These are phyloP conservation scores for Imleria badia DNA, from an alignment of 768 basidiomycete species.

Conservation along the genomic window DNA sequence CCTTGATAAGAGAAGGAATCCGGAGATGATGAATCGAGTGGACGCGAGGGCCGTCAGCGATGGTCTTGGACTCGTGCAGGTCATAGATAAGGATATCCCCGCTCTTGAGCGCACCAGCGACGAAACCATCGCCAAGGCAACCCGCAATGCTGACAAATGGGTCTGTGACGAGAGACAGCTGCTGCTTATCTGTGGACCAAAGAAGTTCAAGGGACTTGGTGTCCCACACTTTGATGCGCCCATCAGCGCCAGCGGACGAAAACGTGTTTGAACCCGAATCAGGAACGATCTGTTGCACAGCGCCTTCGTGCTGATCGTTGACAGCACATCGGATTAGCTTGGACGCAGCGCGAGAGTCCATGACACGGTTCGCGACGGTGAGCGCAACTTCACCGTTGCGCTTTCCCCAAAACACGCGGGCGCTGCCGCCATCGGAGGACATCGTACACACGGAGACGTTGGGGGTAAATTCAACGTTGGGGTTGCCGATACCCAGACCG, in stretches of 20 bases:
- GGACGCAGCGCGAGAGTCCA: slow-evolving; percentile 52
- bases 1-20: slow-evolving; percentile 37
- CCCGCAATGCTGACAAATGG: slow-evolving; percentile 51
- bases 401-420: slow-evolving; percentile 73
- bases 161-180: slow-evolving; percentile 41
- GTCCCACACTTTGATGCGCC: slow-evolving; percentile 75
- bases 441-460: slow-evolving; percentile 61
- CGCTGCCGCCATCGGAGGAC: slow-evolving; percentile 62
- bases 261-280: slow-evolving; percentile 37
- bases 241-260: slow-evolving; percentile 60
- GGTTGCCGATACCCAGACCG: slow-evolving; percentile 64
- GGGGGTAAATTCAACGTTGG: slow-evolving; percentile 72
- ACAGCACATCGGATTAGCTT: slow-evolving; percentile 48
- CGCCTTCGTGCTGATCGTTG: slow-evolving; percentile 63
- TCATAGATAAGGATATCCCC: slow-evolving; percentile 61
- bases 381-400: slow-evolving; percentile 65
- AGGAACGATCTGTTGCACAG: slow-evolving; percentile 57
- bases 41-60: slow-evolving; percentile 9
- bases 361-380: slow-evolving; percentile 53
- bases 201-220: slow-evolving; percentile 50
- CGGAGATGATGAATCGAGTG: slow-evolving; percentile 29
- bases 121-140: slow-evolving; percentile 40
- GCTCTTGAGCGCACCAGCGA: slow-evolving; percentile 52
- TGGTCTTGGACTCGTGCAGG: slow-evolving; percentile 35
- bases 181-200: slow-evolving; percentile 57